Conservation (phyloP, 1,284 basidiomycete genomes). For the Leucoagaricus sp. region DNA sequence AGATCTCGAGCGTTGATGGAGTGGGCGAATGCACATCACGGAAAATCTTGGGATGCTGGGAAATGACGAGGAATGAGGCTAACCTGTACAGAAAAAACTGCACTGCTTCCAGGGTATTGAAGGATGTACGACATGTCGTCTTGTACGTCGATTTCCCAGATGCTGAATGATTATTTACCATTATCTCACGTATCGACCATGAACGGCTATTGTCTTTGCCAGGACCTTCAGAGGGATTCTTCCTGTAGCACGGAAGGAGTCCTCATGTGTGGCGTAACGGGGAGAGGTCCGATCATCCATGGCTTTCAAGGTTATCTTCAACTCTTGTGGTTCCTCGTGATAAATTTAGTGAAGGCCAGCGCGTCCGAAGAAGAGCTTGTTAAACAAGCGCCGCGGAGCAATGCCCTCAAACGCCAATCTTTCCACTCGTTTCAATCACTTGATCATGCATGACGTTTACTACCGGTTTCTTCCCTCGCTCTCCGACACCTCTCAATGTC, state of each 20-base stretch:
- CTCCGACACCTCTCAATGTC: slow-evolving; percentile 1
- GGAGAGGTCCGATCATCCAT: too few species aligned
- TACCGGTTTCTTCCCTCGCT: slow-evolving; percentile 10
- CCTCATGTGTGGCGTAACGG: too few species aligned
- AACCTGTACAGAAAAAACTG: slow-evolving; percentile 17
- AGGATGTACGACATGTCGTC: slow-evolving; percentile 5
- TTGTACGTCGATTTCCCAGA: too few species aligned
- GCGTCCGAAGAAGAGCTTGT: slow-evolving; percentile 10
- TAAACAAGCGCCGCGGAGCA: neutral
- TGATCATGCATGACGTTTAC: neutral
- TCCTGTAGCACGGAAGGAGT: too few species aligned
- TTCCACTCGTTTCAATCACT: neutral
- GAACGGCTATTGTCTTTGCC: too few species aligned
- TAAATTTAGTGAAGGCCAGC: neutral
- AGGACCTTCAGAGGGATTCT: too few species aligned
- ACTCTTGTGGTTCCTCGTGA: neutral
- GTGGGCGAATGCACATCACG: slow-evolving; percentile 1
- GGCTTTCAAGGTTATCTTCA: neutral
- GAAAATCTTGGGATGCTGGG: neutral
- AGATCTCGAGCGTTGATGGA: slow-evolving; percentile 5
- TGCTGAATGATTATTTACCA: neutral
- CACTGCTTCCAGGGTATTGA: slow-evolving; percentile 22
- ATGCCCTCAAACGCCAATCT: neutral
- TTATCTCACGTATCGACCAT: too few species aligned
- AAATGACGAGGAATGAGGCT: slow-evolving; percentile 10